Conservation (phyloP, 192 early-diverging fungal genomes). For the Diversispora epigaea region DNA sequence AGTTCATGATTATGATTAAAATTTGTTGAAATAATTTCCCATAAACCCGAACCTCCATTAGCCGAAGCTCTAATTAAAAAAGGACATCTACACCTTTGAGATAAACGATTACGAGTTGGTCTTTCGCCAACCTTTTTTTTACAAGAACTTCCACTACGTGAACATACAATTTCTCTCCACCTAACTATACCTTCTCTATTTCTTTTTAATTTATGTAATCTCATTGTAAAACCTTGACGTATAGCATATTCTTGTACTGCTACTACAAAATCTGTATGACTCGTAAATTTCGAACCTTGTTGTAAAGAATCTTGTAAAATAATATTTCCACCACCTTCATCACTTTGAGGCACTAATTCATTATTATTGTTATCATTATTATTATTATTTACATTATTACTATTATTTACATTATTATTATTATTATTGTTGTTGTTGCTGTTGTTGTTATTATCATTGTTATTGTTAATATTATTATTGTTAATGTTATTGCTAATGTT, state of each 20-base stretch:
- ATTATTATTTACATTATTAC: too few species aligned
- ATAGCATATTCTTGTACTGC: conserved; percentile 14
- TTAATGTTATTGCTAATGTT: too few species aligned
- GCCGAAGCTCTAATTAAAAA: conserved; percentile 6
- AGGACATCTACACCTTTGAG: conserved; percentile 10
- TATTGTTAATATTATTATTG: too few species aligned
- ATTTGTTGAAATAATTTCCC: conserved; percentile 17
- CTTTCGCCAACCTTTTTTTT: conserved; percentile 9
- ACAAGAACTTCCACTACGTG: conserved; percentile 3
- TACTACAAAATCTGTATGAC: conserved; percentile 14
- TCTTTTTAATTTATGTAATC: background rate
- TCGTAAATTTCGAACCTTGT: conserved; percentile 1
- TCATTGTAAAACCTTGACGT: conserved; percentile 7
- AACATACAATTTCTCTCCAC: conserved; percentile 23
- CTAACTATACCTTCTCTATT: conserved; percentile 9
- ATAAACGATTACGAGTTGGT: conserved; percentile 19
- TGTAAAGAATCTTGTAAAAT: background rate
- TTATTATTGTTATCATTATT: too few species aligned
- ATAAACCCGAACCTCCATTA: conserved; percentile 4
- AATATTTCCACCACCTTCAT: too few species aligned
- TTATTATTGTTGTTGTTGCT: too few species aligned
- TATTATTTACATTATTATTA: too few species aligned
- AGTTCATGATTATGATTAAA: conserved; percentile 11
- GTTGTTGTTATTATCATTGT: too few species aligned
- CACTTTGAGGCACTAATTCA: too few species aligned